phyloP scores from a whole-genome alignment of 129 eudicot genomes.

The Artemisia annua region DNA sequence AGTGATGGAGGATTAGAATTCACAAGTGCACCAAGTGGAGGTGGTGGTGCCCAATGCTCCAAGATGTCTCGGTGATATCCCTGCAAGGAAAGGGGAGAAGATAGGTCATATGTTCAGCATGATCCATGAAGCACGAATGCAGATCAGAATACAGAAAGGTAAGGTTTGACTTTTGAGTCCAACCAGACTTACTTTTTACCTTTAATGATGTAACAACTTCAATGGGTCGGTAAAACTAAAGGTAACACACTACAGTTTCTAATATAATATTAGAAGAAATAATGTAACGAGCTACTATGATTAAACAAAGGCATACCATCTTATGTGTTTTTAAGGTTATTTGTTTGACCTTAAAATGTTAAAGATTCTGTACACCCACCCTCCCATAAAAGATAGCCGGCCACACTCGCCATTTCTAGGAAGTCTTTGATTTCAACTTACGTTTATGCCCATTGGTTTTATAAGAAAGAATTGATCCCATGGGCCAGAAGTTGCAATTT shows the following conservation, averaged over 20 bases:
- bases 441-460: neutral
- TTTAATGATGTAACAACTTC: neutral
- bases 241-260: too few relatives aligned
- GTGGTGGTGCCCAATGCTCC: conserved; percentile 66
- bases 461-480: neutral
- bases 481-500: neutral
- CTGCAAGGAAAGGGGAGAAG: conserved; percentile 33
- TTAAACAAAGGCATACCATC: neutral
- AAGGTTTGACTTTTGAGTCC: conserved; percentile 23
- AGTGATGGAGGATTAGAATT: conserved; percentile 41
- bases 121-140: neutral
- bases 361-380: neutral
- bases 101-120: conserved; percentile 10
- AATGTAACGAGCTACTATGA: neutral
- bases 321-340: neutral
- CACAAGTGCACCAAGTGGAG: conserved; percentile 19
- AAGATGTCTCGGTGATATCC: conserved; percentile 80
- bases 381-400: neutral
- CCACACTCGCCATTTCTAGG: neutral
- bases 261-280: neutral
- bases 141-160: neutral
- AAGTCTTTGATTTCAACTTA: neutral
- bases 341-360: neutral
- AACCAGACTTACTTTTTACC: neutral
- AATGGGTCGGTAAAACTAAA: neutral